Conservation (phyloP, 768 basidiomycete genomes). For the Coprinopsis strossmayeri region DNA sequence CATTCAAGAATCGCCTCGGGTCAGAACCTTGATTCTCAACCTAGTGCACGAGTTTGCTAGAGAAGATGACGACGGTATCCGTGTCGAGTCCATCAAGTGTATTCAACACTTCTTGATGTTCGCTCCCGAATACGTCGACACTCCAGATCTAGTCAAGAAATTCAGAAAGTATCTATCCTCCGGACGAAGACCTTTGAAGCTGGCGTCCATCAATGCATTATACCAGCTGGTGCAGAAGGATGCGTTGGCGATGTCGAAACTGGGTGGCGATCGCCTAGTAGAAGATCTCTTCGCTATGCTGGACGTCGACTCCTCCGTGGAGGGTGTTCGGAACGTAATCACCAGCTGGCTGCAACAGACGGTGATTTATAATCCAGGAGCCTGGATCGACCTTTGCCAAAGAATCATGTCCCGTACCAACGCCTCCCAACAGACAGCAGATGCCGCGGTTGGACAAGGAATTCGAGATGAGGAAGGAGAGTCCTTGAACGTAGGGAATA, state of each 20-base stretch:
- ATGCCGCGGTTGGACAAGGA: constrained; percentile 50
- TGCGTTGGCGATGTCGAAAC: constrained; percentile 82
- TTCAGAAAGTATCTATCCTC: constrained; percentile 81
- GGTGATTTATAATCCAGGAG: constrained; percentile 85
- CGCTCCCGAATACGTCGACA: constrained; percentile 75
- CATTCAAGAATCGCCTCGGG: constrained; percentile 79
- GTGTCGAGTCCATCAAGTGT: constrained; percentile 93
- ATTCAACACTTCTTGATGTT: constrained; percentile 98
- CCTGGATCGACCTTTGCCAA: constrained; percentile 98
- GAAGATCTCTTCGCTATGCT: constrained; percentile 93
- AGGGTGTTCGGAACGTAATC: constrained; percentile 92
- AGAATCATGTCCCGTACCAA: constrained; percentile 94
- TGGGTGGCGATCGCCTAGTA: constrained; percentile 91
- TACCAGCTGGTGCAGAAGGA: constrained; percentile 98
- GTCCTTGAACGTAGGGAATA: constrained; percentile 60
- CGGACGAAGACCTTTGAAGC: constrained; percentile 75
- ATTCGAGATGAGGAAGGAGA: constrained; percentile 89
- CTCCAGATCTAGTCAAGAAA: constrained; percentile 70
- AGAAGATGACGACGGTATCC: constrained; percentile 83
- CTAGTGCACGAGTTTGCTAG: constrained; percentile 80
- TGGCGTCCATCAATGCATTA: constrained; percentile 91
- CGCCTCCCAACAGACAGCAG: constrained; percentile 68
- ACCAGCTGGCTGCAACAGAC: constrained; percentile 94
- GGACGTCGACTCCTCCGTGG: constrained; percentile 89
- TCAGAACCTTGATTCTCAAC: constrained; percentile 75